phyloP scores from a whole-genome alignment of 202 grass and related monocot species.

The Zizania palustris region DNA sequence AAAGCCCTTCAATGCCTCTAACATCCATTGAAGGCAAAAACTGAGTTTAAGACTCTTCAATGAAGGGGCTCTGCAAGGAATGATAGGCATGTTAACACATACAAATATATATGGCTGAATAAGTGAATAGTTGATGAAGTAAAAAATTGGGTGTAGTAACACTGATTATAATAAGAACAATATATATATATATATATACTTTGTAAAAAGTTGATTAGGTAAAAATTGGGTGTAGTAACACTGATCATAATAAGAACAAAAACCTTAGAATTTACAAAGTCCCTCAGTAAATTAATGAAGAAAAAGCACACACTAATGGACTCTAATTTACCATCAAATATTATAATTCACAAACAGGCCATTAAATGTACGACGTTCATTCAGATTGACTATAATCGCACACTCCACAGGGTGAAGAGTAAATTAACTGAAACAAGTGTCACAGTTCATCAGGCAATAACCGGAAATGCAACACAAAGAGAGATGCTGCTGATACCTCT shows the following conservation, averaged over 20 bases:
- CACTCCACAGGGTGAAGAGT: background rate
- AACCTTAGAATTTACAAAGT: no score
- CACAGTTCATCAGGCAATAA: background rate
- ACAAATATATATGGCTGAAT: background rate
- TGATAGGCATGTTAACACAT: background rate
- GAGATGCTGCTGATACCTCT: conserved; percentile 21
- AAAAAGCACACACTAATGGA: background rate
- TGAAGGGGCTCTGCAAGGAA: conserved; percentile 37
- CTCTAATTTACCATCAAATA: background rate
- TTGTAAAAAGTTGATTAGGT: background rate
- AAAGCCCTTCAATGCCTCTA: conserved; percentile 43
- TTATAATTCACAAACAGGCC: background rate
- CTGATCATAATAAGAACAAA: no score
- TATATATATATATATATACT: background rate
- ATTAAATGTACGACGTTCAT: background rate
- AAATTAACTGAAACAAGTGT: background rate
- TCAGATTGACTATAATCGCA: background rate
- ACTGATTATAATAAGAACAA: background rate
- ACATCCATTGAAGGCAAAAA: conserved; percentile 52
- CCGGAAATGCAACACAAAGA: background rate
- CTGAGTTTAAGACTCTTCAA: conserved; percentile 63
- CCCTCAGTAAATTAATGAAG: no score
- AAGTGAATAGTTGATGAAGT: background rate
- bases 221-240: background rate
- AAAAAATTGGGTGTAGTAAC: background rate